Evolutionary conservation across 1,284 basidiomycete species (phyloP).

Genomic region (Apiotrichum siamense): DNA sequence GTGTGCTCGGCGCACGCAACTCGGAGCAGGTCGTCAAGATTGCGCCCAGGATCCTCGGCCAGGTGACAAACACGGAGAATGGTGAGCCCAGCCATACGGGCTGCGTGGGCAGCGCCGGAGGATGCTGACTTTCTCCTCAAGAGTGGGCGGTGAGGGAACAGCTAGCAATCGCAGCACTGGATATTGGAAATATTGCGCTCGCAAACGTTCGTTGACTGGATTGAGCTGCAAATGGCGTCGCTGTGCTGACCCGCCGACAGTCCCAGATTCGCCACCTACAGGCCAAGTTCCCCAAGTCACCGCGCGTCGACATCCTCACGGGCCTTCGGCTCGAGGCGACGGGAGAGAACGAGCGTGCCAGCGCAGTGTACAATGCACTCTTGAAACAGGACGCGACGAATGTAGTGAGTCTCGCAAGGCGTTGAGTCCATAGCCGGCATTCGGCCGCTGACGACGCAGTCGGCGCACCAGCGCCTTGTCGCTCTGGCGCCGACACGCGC

Average conservation of each 20-base stretch:
- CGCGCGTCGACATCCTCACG: conserved; percentile 72
- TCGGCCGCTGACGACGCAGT: conserved; percentile 49
- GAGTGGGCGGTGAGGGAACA: conserved; percentile 87
- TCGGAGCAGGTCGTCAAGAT: conserved; percentile 67
- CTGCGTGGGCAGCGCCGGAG: neutral
- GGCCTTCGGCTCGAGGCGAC: conserved; percentile 79
- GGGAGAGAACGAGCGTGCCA: conserved; percentile 48
- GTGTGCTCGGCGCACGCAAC: conserved; percentile 59
- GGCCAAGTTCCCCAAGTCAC: conserved; percentile 70
- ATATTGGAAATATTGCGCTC: conserved; percentile 69
- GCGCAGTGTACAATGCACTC: conserved; percentile 56
- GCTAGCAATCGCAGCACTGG: conserved; percentile 75
- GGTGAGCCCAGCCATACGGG: conserved; percentile 17
- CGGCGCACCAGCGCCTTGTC: conserved; percentile 76
- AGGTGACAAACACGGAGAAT: conserved; percentile 31
- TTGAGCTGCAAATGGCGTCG: neutral
- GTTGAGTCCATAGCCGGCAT: neutral
- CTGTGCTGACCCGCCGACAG: conserved; percentile 45
- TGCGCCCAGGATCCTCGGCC: conserved; percentile 56
- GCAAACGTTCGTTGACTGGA: conserved; percentile 62
- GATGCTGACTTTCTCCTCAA: conserved; percentile 44
- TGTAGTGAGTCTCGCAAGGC: conserved; percentile 55
- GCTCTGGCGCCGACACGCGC: conserved; percentile 54
- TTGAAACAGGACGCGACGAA: conserved; percentile 68
- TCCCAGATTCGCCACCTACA: conserved; percentile 62